Evolutionary conservation across 495 filamentous ascomycete species (phyloP), one percentile per base, ranked within the genome.

Genomic region (Aspergillus hancockii): DNA sequence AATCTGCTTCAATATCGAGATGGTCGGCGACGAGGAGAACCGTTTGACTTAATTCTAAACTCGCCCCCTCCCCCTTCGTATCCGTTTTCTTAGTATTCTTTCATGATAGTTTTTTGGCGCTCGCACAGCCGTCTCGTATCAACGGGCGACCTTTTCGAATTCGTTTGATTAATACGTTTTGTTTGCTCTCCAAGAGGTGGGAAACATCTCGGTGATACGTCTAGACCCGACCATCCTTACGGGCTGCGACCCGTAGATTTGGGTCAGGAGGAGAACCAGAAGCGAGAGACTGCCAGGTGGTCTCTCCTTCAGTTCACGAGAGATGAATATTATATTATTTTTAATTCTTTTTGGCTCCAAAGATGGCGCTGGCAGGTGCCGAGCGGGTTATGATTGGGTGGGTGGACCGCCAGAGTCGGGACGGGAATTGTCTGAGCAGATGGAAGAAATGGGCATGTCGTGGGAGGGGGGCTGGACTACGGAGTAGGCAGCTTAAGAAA

Each of bases 181-280:
- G 12, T 49, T 49, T 49, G 14, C 45, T 13, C 46, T 49, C 22
- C 7, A 25, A 6, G 36, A 47, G 21, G 45, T 23, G 21, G 43
- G 30, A 45, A 46, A 38, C 41, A 45, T 25, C 16, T 47, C 51
- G 38, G 31, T 54, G 40, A 49, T 52, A 50, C 54, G 55, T 25
- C 19, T 55, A 61, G 55, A 47, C 55, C 41, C 32, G 18, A 47
- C 52, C 41, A 41, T 34, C 57, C 50, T 51, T 43, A 52, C 54
- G 52, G 51, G 57, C 58, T 52, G 55, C 60, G 55, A 61, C 60
- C 62, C 58, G 49, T 49, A 53, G 34, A 55, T 54, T 47, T 58
- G 58, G 51, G 51, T 46, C 57, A 54, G 55, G 18, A 43, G 34
- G 55, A 43, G 25, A 22, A 52, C 49, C 43, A n/a, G 16, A 38